A percentile compares a stretch with the other conserved stretches of the same genome.
phyloP scores from a whole-genome alignment of 192 early-diverging fungal genomes.

The Anaeromyces robustus region DNA sequence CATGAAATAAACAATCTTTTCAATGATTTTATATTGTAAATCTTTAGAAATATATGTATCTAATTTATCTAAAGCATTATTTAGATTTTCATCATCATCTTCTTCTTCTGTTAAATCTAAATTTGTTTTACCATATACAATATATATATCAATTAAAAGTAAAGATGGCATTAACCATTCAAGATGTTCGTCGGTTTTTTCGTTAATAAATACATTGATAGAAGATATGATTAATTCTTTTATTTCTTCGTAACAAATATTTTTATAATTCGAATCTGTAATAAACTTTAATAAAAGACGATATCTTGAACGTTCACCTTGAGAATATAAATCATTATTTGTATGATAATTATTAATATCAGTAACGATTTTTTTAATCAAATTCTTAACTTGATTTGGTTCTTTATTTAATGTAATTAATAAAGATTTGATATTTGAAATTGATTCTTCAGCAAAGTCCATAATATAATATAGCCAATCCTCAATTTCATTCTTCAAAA shows the following conservation, averaged over 20 bases:
- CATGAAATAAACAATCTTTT: not conserved
- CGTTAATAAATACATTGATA: not conserved
- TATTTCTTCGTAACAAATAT: not conserved
- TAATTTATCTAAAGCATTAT: not conserved
- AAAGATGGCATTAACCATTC: not conserved
- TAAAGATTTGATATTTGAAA: not conserved
- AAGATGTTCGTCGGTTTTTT: not conserved
- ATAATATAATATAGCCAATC: not conserved
- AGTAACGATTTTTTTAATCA: not conserved
- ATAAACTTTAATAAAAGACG: not conserved
- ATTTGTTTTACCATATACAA: not conserved
- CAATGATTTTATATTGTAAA: not conserved
- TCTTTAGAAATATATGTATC: not conserved
- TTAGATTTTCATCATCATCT: not conserved
- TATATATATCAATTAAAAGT: not conserved
- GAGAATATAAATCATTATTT: not conserved
- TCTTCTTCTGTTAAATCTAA: not conserved
- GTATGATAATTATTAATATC: not conserved
- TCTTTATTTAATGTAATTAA: not conserved
- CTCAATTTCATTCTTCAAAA: not conserved
- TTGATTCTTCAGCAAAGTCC: not conserved
- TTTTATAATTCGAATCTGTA: not conserved
- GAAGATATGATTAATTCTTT: not conserved
- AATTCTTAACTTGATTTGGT: not conserved
- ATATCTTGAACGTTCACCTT: not conserved